Base-by-base conservation (phyloP, 1,284 basidiomycete genomes). In the Malassezia vespertilionis region DNA sequence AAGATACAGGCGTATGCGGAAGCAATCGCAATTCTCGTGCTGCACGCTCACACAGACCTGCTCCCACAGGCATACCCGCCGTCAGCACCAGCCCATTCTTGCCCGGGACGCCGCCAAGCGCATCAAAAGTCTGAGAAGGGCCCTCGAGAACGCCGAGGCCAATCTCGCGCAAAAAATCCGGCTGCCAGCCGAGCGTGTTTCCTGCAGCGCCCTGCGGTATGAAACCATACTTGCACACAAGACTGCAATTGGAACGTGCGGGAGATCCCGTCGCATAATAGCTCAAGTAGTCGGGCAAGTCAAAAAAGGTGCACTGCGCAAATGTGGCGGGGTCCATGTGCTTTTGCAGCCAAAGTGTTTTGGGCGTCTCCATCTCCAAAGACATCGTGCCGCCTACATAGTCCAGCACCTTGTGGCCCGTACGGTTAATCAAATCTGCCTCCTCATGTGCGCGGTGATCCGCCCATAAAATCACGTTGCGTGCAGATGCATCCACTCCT, bases 351-450 rank as follows among this genome's bases (percentile, higher is more conserved):
- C 91, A 97, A 26, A 96, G 80, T 10, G 90, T 83, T 74, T 96
- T 95, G 0, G 89, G 89, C 39, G 58, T 61, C 52, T 68, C 65
- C 65, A 68, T 68, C 42, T 68, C 65, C 42, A 65, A 61, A 31
- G 87, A 91, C 84, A 97, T 95, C 27, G 81, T 87, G 40, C 88
- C 88, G 21, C 91, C 91, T 31, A 97, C 90, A 72, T 91, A 97
- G 56, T 90, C 82, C 55, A 97, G 77, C 31, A 95, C 88, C 27
- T 82, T 78, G 44, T 82, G 85, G 2, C 82, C 82, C 2, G 84
- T 85, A 24, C 75, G 75, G 71, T 96, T 97, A 76, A 97, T 93
- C 32, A 82, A 69, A 32, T 84, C 80, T 0, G 91, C 90, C 71
- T 97, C 89, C 60, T 82, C 78, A 72, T 88, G 83, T 0, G 93